phyloP scores from a whole-genome alignment of 208 protist species.

The Wallacemonas rigidus region DNA sequence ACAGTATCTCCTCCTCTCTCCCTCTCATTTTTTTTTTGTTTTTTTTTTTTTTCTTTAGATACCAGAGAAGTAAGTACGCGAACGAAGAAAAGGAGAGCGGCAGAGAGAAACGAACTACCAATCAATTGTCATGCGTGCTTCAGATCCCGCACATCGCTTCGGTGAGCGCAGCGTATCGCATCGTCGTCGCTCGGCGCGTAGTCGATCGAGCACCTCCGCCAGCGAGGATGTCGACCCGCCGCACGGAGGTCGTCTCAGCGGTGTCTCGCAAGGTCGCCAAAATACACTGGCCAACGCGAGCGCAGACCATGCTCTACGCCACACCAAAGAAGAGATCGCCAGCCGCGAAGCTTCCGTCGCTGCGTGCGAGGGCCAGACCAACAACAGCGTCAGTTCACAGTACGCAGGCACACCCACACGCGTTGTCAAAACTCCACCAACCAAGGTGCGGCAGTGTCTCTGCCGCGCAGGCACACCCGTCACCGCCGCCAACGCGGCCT shows the following conservation, averaged over 20 bases:
- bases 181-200: background rate
- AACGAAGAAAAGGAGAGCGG: background rate
- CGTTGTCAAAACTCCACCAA: slow-evolving; percentile 5
- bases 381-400: background rate
- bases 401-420: background rate
- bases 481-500: background rate
- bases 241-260: background rate
- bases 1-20: background rate
- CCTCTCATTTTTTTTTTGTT: background rate
- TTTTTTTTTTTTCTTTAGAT: slow-evolving; percentile 8
- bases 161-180: slow-evolving; percentile 5
- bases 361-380: background rate
- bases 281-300: slow-evolving; percentile 7
- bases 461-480: background rate
- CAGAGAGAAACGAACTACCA: background rate
- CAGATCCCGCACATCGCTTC: background rate
- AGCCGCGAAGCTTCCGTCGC: background rate
- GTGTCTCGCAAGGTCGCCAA: background rate
- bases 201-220: background rate
- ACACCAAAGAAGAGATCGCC: background rate
- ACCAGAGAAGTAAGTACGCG: background rate
- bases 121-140: background rate
- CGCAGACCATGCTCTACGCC: background rate
- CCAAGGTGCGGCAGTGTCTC: slow-evolving; percentile 10
- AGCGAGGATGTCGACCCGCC: background rate